Percentiles rank a stretch among this genome's conserved stretches.
phyloP scores from a whole-genome alignment of 495 filamentous ascomycete species.

The Trypethelium eluteriae region DNA sequence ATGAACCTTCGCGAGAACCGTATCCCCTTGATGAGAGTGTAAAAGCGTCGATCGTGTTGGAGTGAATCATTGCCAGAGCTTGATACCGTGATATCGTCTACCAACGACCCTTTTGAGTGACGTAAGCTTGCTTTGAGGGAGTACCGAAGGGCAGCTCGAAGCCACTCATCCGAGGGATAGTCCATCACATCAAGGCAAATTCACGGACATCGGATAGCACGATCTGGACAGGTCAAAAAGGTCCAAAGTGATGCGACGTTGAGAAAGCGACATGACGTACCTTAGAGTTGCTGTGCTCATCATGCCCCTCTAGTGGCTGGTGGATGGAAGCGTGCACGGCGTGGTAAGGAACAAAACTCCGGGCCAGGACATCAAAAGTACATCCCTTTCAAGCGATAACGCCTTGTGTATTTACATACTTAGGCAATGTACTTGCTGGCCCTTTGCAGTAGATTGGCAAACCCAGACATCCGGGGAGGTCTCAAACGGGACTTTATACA shows the following conservation, averaged over 20 bases:
- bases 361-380: no score
- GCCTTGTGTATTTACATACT: no score
- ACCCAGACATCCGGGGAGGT: no score
- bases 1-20: constrained; percentile 26
- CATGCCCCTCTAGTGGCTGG: no score
- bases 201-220: not conserved
- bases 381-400: no score
- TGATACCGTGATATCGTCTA: not conserved
- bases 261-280: not conserved
- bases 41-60: not conserved
- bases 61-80: not conserved
- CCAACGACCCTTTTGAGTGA: not conserved
- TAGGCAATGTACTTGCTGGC: no score
- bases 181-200: not conserved
- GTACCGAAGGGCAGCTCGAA: constrained; percentile 5
- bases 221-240: no score
- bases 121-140: not conserved
- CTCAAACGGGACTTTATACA: no score
- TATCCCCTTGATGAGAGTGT: constrained; percentile 23
- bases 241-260: not conserved
- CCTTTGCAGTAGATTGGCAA: no score
- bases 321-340: no score
- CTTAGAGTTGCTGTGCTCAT: no score
- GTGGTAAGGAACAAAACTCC: no score
- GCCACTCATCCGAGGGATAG: constrained; percentile 4